Percentiles rank a stretch among this genome's conserved stretches.
These are phyloP conservation scores for Ascodesmis nigricans DNA, from an alignment of 495 filamentous ascomycete genomes.

Conservation along the genomic window DNA sequence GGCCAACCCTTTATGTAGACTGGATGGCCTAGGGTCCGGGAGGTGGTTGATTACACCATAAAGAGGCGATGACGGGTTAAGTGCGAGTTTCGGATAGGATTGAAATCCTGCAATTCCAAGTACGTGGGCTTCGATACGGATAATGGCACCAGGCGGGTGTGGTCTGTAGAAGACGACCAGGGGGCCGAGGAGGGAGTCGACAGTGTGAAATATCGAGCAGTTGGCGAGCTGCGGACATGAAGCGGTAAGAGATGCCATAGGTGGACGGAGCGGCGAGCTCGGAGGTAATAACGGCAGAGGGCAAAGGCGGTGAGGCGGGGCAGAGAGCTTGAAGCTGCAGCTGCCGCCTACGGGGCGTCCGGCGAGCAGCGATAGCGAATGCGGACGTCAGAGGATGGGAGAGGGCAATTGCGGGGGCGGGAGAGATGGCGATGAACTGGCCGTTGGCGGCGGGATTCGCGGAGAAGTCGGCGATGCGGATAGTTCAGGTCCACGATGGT, in stretches of 20 bases:
- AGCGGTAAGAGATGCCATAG: slow-evolving; percentile 19
- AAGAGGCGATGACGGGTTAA: slow-evolving; percentile 84
- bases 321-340: too few species aligned
- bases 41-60: slow-evolving; percentile 80
- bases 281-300: too few species aligned
- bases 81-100: slow-evolving; percentile 69
- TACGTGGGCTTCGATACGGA: slow-evolving; percentile 79
- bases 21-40: slow-evolving; percentile 81
- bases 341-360: too few species aligned
- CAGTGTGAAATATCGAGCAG: slow-evolving; percentile 18
- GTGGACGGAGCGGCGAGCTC: too few species aligned
- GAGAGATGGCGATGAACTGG: too few species aligned
- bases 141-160: slow-evolving; percentile 19
- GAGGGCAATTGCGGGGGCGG: too few species aligned
- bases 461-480: too few species aligned
- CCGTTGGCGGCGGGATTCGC: too few species aligned
- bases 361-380: too few species aligned
- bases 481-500: too few species aligned
- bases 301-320: too few species aligned
- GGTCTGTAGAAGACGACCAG: slow-evolving; percentile 19
- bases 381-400: too few species aligned
- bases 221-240: slow-evolving; percentile 15
- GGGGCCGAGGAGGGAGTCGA: slow-evolving; percentile 18
- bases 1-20: slow-evolving; percentile 68
- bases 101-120: slow-evolving; percentile 71